These are phyloP conservation scores for Ogataea allantospora DNA, from an alignment of 805 yeast species.

Conservation along the genomic window DNA sequence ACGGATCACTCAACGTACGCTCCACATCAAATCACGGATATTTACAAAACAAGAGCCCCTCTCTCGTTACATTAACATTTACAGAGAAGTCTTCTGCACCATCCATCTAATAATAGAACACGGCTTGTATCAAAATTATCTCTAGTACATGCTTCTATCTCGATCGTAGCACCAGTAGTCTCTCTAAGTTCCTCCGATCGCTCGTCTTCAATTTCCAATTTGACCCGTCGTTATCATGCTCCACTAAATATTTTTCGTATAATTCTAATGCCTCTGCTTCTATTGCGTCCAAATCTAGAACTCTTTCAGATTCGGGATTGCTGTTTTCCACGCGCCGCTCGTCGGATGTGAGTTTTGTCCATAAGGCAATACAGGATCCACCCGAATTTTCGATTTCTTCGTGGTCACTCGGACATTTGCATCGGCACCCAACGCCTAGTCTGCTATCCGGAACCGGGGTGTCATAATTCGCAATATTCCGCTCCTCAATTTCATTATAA, in stretches of 20 bases:
- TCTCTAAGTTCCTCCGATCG: conserved; percentile 14
- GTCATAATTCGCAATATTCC: conserved; percentile 36
- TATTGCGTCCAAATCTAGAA: conserved; percentile 12
- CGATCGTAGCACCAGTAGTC: no score
- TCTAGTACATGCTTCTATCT: no score
- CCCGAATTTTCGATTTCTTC: conserved; percentile 57
- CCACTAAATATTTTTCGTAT: conserved; percentile 23
- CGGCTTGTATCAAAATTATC: no score
- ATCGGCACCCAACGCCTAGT: conserved; percentile 75
- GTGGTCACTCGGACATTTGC: conserved; percentile 64
- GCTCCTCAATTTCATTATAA: conserved; percentile 35
- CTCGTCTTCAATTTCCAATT: conserved; percentile 28
- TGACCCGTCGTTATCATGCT: conserved; percentile 22
- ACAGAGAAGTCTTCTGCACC: no score
- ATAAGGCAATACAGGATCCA: conserved; percentile 50
- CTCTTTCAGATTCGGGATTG: conserved; percentile 13
- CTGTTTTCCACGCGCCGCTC: conserved; percentile 19
- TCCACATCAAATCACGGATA: no score
- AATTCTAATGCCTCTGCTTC: neutral
- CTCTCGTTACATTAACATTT: no score
- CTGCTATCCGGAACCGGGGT: conserved; percentile 14
- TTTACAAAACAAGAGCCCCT: no score
- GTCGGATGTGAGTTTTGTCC: conserved; percentile 40
- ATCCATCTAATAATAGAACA: no score
- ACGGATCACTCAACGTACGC: no score